phyloP scores from a whole-genome alignment of 768 basidiomycete species.

The Podaxis sp. region DNA sequence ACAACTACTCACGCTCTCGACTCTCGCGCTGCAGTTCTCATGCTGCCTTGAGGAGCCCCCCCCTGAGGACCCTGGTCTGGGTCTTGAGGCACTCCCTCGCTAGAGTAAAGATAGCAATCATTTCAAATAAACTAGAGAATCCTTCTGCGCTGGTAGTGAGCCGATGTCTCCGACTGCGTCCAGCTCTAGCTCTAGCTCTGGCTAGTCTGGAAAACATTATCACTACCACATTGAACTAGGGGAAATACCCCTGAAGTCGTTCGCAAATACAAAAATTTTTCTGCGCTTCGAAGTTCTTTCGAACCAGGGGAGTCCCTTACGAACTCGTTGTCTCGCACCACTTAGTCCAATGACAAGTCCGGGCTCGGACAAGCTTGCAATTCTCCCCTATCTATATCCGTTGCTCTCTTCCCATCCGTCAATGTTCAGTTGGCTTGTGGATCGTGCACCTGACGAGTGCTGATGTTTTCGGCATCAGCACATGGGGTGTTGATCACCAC shows the following conservation, averaged over 20 bases:
- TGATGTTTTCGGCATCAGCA: neutral
- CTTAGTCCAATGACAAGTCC: constrained; percentile 3
- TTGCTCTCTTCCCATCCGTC: constrained; percentile 4
- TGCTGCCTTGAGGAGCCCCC: neutral
- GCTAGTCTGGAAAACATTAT: neutral
- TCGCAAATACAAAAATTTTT: neutral
- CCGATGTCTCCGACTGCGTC: neutral
- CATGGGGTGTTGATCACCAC: neutral
- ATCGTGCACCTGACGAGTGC: neutral
- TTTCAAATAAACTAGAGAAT: neutral
- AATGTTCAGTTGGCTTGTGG: neutral
- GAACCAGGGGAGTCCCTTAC: neutral
- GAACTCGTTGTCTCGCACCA: neutral
- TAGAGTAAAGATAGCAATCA: neutral
- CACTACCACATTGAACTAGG: neutral
- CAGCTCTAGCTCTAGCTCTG: neutral
- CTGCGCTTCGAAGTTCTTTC: constrained; percentile 2
- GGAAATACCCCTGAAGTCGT: neutral
- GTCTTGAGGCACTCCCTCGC: neutral
- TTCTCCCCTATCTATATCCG: neutral
- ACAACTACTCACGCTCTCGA: neutral
- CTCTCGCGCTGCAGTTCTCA: neutral
- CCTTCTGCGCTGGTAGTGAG: neutral
- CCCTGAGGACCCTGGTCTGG: neutral
- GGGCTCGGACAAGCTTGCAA: neutral